A percentile compares a stretch with the other conserved stretches of the same genome.
Evolutionary conservation across 2,329 filamentous ascomycete species (phyloP).

Genomic region (Colletotrichum sp.): DNA sequence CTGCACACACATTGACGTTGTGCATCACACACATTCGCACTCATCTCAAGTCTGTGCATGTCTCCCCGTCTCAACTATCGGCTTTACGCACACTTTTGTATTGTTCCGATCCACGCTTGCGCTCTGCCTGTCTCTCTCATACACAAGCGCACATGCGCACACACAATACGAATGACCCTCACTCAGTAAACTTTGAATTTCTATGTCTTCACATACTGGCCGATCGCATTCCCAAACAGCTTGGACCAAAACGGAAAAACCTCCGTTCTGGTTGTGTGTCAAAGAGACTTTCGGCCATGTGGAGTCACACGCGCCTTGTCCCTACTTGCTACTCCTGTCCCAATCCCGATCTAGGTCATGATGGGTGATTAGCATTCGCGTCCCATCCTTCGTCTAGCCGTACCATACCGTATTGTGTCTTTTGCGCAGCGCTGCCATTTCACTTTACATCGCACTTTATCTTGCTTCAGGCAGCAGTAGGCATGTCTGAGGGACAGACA

Average conservation of each 20-base stretch:
- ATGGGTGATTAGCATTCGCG: slow-evolving; percentile 7
- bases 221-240: slow-evolving; percentile 13
- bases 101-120: neutral
- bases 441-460: neutral
- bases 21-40: neutral
- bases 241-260: slow-evolving; percentile 12
- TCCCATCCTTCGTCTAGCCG: neutral
- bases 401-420: neutral
- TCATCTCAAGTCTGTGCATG: slow-evolving; percentile 2
- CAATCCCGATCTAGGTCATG: slow-evolving; percentile 6
- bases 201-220: neutral
- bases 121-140: neutral
- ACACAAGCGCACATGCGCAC: neutral
- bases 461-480: neutral
- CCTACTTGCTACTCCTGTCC: neutral
- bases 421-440: neutral
- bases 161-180: neutral
- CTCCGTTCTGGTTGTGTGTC: slow-evolving; percentile 13
- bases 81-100: neutral
- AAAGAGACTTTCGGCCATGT: slow-evolving; percentile 21
- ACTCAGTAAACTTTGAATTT: neutral
- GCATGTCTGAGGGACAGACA: neutral
- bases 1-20: neutral
- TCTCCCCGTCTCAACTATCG: slow-evolving; percentile 7
- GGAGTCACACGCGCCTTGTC: slow-evolving; percentile 4